Conservation (phyloP, 768 basidiomycete species). For the Boletus vinaceobasis region DNA sequence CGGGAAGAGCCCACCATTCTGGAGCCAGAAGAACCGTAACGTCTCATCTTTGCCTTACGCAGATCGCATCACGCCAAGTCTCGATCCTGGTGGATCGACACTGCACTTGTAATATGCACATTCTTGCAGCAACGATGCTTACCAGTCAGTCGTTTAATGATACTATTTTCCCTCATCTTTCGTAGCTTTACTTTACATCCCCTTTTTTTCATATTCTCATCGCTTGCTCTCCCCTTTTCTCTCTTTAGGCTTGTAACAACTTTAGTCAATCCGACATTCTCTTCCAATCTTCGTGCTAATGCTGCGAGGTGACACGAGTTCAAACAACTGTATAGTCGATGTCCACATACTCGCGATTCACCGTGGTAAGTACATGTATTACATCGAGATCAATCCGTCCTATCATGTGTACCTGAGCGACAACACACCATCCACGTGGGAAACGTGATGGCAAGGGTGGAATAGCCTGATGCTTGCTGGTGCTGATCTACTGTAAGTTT, state of each 20-base stretch:
- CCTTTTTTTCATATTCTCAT: too few species aligned
- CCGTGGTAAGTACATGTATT: too few species aligned
- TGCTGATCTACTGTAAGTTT: neutral
- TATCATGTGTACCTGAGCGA: neutral
- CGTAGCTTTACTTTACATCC: too few species aligned
- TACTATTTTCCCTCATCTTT: too few species aligned
- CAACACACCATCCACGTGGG: neutral
- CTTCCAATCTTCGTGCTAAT: neutral
- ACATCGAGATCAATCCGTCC: neutral
- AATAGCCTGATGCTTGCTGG: neutral
- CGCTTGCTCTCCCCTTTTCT: too few species aligned
- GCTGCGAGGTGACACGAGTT: neutral
- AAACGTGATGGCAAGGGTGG: neutral
- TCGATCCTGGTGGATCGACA: too few species aligned
- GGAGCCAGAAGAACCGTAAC: constrained; percentile 52
- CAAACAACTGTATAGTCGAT: neutral
- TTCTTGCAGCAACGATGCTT: neutral
- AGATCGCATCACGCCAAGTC: neutral
- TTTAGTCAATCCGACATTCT: neutral
- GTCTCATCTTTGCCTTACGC: neutral
- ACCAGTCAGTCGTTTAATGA: too few species aligned
- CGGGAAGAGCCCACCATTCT: constrained; percentile 43
- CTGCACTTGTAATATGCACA: neutral
- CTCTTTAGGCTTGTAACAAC: neutral
- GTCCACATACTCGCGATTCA: neutral